phyloP scores from a whole-genome alignment of 352 stramenopile species.

The Pythium myriotylum region DNA sequence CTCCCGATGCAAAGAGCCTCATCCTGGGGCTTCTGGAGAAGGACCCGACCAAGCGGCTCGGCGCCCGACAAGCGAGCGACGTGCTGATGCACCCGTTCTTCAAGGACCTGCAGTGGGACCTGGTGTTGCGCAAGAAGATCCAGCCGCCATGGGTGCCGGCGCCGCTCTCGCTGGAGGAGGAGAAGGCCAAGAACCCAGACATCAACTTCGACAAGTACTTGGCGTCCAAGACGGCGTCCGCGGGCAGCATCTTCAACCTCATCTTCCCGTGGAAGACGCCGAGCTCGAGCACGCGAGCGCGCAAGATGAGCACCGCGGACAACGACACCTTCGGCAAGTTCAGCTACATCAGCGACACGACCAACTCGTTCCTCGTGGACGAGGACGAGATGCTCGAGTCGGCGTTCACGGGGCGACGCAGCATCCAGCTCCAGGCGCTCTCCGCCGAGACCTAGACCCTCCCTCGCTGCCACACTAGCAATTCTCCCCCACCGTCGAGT shows the following conservation, averaged over 20 bases:
- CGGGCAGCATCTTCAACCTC: conserved; percentile 82
- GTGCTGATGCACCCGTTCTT: conserved; percentile 88
- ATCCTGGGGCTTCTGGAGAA: conserved; percentile 84
- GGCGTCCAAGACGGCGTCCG: conserved; percentile 77
- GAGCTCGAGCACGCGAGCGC: conserved; percentile 44
- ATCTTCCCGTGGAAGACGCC: conserved; percentile 81
- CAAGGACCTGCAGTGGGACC: conserved; percentile 75
- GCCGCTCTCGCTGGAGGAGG: conserved; percentile 70
- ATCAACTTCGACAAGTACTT: conserved; percentile 89
- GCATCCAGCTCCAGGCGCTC: conserved; percentile 82
- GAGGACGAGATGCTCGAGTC: conserved; percentile 89
- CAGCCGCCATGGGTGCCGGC: conserved; percentile 71
- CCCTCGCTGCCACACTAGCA: not conserved
- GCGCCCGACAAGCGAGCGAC: conserved; percentile 80
- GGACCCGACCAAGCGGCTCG: conserved; percentile 80
- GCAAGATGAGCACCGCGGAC: conserved; percentile 45
- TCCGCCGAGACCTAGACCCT: conserved; percentile 56
- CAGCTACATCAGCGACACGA: conserved; percentile 89
- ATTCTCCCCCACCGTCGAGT: conserved; percentile 2
- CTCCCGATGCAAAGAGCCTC: conserved; percentile 67
- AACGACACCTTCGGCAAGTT: conserved; percentile 87
- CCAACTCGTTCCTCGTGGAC: conserved; percentile 87
- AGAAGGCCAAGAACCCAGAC: conserved; percentile 75
- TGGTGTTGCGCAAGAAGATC: conserved; percentile 84
- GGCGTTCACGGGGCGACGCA: conserved; percentile 79